Evolutionary conservation across 768 basidiomycete species (phyloP), one percentile per base, ranked within the genome.

Genomic region (Xerocomus spinulosus): DNA sequence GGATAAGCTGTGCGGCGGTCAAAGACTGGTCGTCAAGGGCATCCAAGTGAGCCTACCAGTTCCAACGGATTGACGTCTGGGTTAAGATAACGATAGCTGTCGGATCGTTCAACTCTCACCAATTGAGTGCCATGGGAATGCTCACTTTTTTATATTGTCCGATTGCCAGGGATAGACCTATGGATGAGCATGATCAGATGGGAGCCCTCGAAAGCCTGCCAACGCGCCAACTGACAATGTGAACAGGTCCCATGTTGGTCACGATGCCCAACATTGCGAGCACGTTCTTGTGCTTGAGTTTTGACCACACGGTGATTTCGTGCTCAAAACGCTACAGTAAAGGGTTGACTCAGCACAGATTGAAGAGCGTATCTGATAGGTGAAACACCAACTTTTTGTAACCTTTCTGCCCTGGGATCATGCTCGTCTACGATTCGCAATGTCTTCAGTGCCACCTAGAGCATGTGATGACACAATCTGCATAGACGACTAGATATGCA

Each of bases 161-260:
- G 72, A 69, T 65, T 81, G 79, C 81, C 81, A 83, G 5, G 80
- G 78, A 9, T 81, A 81, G 26, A 83, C 79, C 79, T 81, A 41
- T 29, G 23, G 30, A 35, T 18, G 43, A 40, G 28, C 21, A 13
- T n/a, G 43, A 33, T 49, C 32, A 48, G 39, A 29, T 5, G 15
- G 5, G 14, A 25, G 3, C 5, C 46, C 26, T 9, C 15, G 47
- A 45, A 42, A 30, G 17, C 9, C 26, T 0, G 46, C 37, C 9
- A 9, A 26, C 13, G 9, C 5, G 24, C 34, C 33, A 26, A 49
- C 62, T 13, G 56, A 71, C 80, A 59, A 77, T 78, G 53, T 80
- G 72, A 39, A 81, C 66, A 35, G 73, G 72, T 0, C 77, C 78
- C 48, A 76, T 67, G 50, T 80, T 70, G 5, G 77, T 79, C 3